Evolutionary conservation across 768 basidiomycete species (phyloP).

Genomic region (Mrakia gelida): DNA sequence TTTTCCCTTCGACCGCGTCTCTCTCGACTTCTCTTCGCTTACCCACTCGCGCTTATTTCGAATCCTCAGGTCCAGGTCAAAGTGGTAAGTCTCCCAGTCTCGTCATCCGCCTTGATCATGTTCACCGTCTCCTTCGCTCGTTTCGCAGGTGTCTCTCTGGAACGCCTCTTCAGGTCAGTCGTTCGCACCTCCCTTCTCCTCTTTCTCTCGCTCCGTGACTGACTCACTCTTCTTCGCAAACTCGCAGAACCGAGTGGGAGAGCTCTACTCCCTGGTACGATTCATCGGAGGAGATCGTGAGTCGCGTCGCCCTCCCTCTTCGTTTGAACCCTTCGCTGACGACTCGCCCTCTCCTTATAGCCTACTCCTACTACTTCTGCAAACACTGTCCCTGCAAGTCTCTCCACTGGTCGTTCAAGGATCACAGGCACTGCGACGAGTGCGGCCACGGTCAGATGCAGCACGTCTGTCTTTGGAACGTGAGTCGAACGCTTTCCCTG

Average conservation of each 20-base stretch:
- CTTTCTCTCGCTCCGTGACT: too few species aligned
- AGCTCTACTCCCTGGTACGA: constrained; percentile 82
- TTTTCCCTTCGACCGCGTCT: background rate
- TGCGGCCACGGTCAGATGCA: constrained; percentile 49
- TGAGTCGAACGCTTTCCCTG: background rate
- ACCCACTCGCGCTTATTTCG: too few species aligned
- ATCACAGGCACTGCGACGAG: constrained; percentile 75
- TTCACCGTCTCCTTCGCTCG: background rate
- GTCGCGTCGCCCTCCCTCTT: too few species aligned
- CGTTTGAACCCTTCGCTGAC: too few species aligned
- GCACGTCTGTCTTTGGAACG: constrained; percentile 73
- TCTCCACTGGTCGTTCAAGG: constrained; percentile 83
- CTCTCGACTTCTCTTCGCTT: too few species aligned
- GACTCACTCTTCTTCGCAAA: too few species aligned
- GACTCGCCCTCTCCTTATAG: too few species aligned
- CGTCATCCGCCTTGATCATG: background rate
- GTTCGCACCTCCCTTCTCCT: too few species aligned
- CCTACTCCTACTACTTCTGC: constrained; percentile 88
- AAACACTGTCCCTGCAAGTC: constrained; percentile 92
- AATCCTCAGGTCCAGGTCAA: too few species aligned
- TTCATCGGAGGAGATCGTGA: constrained; percentile 80
- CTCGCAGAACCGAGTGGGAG: constrained; percentile 80
- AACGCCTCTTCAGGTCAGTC: constrained; percentile 48
- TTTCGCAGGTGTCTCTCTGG: constrained; percentile 72
- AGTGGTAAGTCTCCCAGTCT: background rate